Evolutionary conservation across 805 yeast species (phyloP).

Genomic region (Torulaspora gathmanii): DNA sequence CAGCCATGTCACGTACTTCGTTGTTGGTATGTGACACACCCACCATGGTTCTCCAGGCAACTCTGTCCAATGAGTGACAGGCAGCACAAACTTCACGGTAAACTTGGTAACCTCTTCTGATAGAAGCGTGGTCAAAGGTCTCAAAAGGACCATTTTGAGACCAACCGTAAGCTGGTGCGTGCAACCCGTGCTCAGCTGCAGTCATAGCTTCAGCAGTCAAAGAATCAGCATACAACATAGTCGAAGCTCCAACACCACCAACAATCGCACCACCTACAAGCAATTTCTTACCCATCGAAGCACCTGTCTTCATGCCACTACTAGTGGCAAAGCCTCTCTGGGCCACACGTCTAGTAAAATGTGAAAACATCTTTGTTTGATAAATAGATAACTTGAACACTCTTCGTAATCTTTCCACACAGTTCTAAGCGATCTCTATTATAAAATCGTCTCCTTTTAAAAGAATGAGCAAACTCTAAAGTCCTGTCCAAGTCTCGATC

Average conservation of each 20-base stretch:
- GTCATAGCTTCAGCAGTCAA: slow-evolving; percentile 94
- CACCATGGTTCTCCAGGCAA: slow-evolving; percentile 97
- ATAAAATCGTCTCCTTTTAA: no score
- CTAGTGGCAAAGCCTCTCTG: slow-evolving; percentile 11
- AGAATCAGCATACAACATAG: slow-evolving; percentile 75
- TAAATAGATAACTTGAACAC: neutral
- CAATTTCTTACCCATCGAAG: slow-evolving; percentile 34
- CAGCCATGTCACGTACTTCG: slow-evolving; percentile 91
- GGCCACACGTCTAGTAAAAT: slow-evolving; percentile 10
- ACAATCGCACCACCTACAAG: slow-evolving; percentile 56
- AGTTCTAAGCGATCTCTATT: no score
- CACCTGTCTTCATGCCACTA: slow-evolving; percentile 1
- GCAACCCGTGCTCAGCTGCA: slow-evolving; percentile 98
- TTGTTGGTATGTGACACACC: slow-evolving; percentile 90
- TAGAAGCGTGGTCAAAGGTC: slow-evolving; percentile 88
- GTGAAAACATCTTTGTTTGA: slow-evolving; percentile 8
- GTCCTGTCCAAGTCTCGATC: neutral
- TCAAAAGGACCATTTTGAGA: slow-evolving; percentile 88
- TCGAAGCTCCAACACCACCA: slow-evolving; percentile 78
- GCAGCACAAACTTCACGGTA: slow-evolving; percentile 99
- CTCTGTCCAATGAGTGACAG: slow-evolving; percentile 93
- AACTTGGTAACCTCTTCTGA: slow-evolving; percentile 98
- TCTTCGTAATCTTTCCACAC: no score
- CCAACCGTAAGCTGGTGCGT: slow-evolving; percentile 91
- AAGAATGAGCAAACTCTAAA: no score